Percentiles rank a stretch among this genome's conserved stretches.
Conservation (phyloP, 345 rosid genomes). For the Salix arbutifolia region DNA sequence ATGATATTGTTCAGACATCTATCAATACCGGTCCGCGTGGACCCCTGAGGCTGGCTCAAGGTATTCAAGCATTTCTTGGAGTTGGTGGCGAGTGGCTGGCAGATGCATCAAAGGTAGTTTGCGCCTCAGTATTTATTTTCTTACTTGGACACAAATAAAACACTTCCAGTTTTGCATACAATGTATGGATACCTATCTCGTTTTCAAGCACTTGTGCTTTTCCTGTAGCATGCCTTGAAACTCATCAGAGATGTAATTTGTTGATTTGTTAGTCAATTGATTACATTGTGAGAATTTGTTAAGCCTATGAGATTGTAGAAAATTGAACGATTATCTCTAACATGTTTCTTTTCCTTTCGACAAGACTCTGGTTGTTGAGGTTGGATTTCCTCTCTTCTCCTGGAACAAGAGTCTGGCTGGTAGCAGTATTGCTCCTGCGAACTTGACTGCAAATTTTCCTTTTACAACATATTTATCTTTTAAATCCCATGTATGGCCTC, state of each 20-base stretch:
- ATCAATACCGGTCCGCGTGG: conserved; percentile 91
- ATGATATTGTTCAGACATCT: conserved; percentile 87
- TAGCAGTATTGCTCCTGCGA: too few species aligned
- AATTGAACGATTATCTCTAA: not conserved
- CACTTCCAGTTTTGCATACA: not conserved
- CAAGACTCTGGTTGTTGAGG: not conserved
- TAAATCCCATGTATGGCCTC: not conserved
- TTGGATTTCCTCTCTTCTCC: not conserved
- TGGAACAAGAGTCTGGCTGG: not conserved
- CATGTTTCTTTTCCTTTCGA: not conserved
- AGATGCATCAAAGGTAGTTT: conserved; percentile 65
- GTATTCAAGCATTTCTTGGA: conserved; percentile 84
- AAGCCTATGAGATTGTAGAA: not conserved
- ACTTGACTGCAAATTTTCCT: not conserved
- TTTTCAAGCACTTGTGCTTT: not conserved
- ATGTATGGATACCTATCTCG: not conserved
- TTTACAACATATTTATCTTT: not conserved
- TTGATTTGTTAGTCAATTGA: too few species aligned
- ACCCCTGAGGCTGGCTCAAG: conserved; percentile 77
- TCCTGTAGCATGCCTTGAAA: not conserved
- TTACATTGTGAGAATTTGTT: not conserved
- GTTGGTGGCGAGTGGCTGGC: conserved; percentile 89
- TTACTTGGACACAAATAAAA: not conserved
- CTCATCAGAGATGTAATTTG: not conserved
- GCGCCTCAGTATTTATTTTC: not conserved